Percentiles rank a stretch among this genome's conserved stretches.
These are phyloP conservation scores for Rhizopogon vinicolor DNA, from an alignment of 768 basidiomycete genomes.

Conservation along the genomic window DNA sequence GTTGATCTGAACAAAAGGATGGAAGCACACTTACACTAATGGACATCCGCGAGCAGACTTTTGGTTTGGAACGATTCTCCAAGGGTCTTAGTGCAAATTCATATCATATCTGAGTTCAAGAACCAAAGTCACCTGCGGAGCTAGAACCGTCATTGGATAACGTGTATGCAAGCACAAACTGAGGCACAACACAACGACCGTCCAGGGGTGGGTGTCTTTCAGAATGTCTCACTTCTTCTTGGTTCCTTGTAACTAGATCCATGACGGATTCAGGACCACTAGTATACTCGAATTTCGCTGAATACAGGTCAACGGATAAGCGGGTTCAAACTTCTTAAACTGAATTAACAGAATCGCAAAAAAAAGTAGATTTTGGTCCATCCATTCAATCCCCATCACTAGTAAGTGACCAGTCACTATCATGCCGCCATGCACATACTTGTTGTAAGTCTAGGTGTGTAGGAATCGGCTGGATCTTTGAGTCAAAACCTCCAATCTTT, in stretches of 20 bases:
- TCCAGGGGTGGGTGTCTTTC: too few species aligned
- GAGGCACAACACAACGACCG: too few species aligned
- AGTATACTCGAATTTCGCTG: too few species aligned
- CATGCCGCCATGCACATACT: neutral
- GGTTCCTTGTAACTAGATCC: too few species aligned
- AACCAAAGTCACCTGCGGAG: neutral
- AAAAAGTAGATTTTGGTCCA: neutral
- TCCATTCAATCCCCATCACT: neutral
- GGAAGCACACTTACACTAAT: neutral
- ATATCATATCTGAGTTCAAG: neutral
- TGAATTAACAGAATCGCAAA: neutral
- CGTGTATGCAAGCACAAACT: too few species aligned
- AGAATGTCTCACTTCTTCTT: too few species aligned
- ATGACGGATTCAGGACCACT: too few species aligned
- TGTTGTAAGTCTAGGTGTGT: conserved; percentile 7
- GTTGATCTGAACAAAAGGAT: neutral
- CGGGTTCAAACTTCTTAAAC: too few species aligned
- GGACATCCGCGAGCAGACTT: neutral
- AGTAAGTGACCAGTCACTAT: neutral
- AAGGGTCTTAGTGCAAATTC: neutral
- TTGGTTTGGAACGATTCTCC: neutral
- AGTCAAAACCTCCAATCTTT: conserved; percentile 32
- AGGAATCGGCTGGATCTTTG: conserved; percentile 28
- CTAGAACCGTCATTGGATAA: too few species aligned
- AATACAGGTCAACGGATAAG: too few species aligned